Evolutionary conservation across 305 asterid species (phyloP), one percentile per base, ranked within the genome.

Genomic region (Petunia hybrid): DNA sequence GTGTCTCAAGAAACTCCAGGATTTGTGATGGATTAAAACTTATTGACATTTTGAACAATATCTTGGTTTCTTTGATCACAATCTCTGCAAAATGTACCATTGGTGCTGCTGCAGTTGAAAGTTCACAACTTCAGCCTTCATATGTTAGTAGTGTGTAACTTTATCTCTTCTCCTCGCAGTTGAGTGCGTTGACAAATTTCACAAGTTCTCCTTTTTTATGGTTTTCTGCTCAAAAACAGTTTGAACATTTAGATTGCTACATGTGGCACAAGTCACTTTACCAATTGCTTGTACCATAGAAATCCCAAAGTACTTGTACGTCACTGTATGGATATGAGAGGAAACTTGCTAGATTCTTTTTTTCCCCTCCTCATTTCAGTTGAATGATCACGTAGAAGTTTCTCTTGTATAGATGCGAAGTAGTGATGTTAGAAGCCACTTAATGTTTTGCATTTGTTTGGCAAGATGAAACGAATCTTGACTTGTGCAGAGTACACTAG

Each of bases 1-100:
- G 78, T 83, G 82, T 79, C 36, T 41, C 82, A 56, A 79, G 89
- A 67, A 39, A 89, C 45, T 73, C 46, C 46, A 13, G 38, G 38
- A 48, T 51, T 73, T 73, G 6, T 36, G 1, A 1, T 36, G 78
- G 46, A 73, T 73, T 73, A 71, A 4, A 71, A 35, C 12, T 31
- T 46, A 43, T 46, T 70, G n/a, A 60, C 35, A 22, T 46, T 40
- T 70, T 70, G 61, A 70, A 70, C 12, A 22, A 46, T 70, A 70
- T 70, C 31, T 0, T 12, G 0, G 35, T 48, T 48, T 35, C 45
- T 5, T 48, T 3, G 4, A 48, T 6, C 12, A 48, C 12, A 46
- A 48, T 48, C 35, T 48, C 78, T 48, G 12, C 1, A 48, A 71
- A 35, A 45, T 45, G 59, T 45, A 31, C 48, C 78, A 48, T 48